phyloP scores from a whole-genome alignment of 1,284 basidiomycete genomes.

The Neotropicomus parvogracilis region DNA sequence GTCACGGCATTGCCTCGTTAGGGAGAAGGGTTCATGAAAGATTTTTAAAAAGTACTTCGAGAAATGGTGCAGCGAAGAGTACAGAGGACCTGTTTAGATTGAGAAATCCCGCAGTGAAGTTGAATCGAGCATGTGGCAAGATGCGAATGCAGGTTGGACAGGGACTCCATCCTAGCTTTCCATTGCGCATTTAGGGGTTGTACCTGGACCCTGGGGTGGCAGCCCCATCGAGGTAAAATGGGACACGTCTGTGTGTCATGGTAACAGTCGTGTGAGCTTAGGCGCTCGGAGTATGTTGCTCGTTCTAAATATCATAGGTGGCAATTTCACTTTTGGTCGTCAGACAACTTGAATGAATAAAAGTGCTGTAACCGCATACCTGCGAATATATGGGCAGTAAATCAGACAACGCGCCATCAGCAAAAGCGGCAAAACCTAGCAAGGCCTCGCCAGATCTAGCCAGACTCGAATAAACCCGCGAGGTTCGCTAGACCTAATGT shows the following conservation, averaged over 20 bases:
- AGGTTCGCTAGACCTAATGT: no score
- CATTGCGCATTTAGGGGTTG: background rate
- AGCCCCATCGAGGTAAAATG: background rate
- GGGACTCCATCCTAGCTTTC: background rate
- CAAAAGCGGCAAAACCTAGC: no score
- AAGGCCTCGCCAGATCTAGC: no score
- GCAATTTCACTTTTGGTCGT: no score
- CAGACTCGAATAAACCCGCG: no score
- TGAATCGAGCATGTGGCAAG: background rate
- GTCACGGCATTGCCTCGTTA: conserved; percentile 3
- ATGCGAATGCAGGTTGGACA: background rate
- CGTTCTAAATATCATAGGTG: background rate
- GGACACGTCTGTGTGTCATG: background rate
- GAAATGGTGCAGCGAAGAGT: background rate
- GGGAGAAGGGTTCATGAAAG: conserved; percentile 2
- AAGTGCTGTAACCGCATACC: background rate
- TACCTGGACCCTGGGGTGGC: background rate
- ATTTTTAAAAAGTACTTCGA: background rate
- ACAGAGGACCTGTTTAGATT: no score
- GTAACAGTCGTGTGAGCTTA: background rate
- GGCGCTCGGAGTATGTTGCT: background rate
- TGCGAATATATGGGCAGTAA: background rate
- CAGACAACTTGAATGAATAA: no score
- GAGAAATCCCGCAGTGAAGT: background rate
- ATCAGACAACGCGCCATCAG: background rate